Percentiles rank a stretch among this genome's conserved stretches.
phyloP scores from a whole-genome alignment of 2,329 filamentous ascomycete genomes.

The Didymellaceae sp. region DNA sequence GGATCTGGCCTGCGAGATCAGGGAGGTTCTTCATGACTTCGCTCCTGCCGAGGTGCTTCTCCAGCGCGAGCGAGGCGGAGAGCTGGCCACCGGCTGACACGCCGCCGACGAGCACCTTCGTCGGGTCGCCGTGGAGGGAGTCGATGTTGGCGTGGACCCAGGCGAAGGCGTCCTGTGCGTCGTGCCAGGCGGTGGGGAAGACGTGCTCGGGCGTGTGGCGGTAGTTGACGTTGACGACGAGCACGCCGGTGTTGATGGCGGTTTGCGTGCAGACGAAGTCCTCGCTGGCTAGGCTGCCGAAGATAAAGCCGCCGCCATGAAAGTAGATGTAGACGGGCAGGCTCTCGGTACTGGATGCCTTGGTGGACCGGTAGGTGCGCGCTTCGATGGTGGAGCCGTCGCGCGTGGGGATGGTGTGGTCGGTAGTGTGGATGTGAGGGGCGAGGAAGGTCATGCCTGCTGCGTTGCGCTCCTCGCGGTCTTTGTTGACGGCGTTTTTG shows the following conservation, averaged over 20 bases:
- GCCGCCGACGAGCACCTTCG: constrained; percentile 58
- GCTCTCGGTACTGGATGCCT: constrained; percentile 36
- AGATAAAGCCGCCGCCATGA: constrained; percentile 64
- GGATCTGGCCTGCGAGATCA: constrained; percentile 57
- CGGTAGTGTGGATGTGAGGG: constrained; percentile 28
- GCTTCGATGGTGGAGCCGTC: constrained; percentile 55
- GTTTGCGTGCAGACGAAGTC: constrained; percentile 60
- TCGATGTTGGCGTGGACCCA: constrained; percentile 59
- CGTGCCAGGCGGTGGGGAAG: constrained; percentile 62
- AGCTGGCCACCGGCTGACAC: constrained; percentile 61
- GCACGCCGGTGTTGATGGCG: constrained; percentile 50
- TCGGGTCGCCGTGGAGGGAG: constrained; percentile 49
- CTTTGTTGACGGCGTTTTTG: constrained; percentile 27
- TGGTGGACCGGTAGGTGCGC: constrained; percentile 55
- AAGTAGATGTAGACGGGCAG: constrained; percentile 58
- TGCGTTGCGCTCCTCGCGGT: constrained; percentile 29
- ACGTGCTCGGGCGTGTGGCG: constrained; percentile 62
- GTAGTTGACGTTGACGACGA: constrained; percentile 65
- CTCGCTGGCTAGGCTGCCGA: constrained; percentile 62
- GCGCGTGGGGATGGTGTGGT: constrained; percentile 50
- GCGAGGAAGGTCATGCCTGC: constrained; percentile 28
- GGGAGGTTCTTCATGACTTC: constrained; percentile 33
- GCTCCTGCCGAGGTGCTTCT: constrained; percentile 54
- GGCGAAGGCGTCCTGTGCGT: constrained; percentile 61
- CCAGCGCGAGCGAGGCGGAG: constrained; percentile 52